A percentile compares a stretch with the other conserved stretches of the same genome.
These are phyloP conservation scores for Fusarium virguliforme DNA, from an alignment of 2,329 filamentous ascomycete genomes.

Conservation along the genomic window DNA sequence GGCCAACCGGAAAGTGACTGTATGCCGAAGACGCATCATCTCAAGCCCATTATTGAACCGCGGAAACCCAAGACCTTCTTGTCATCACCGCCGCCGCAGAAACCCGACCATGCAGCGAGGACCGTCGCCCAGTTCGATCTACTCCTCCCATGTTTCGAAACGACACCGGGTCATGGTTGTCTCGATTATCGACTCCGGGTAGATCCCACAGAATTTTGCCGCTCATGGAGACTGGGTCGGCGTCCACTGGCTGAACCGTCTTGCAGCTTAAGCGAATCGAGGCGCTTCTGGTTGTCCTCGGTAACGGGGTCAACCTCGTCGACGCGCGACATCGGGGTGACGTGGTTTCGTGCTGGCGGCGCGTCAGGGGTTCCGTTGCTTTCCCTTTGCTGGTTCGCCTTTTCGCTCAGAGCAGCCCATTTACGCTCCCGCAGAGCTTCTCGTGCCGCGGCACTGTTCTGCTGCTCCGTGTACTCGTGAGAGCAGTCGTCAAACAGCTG, in stretches of 20 bases:
- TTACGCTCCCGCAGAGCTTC: conserved; percentile 87
- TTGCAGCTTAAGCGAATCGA: conserved; percentile 92
- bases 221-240: conserved; percentile 70
- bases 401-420: conserved; percentile 89
- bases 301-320: conserved; percentile 86
- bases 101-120: conserved; percentile 40
- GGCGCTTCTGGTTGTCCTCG: conserved; percentile 87
- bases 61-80: conserved; percentile 42
- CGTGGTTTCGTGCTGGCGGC: conserved; percentile 57
- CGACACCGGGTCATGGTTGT: conserved; percentile 25
- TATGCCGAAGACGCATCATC: conserved; percentile 42
- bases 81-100: conserved; percentile 36
- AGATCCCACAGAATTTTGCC: conserved; percentile 73
- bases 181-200: conserved; percentile 65
- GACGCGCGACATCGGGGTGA: conserved; percentile 64
- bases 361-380: conserved; percentile 53
- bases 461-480: conserved; percentile 96
- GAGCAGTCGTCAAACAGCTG: conserved; percentile 99
- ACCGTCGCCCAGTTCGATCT: conserved; percentile 26
- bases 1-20: conserved; percentile 36
- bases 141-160: conserved; percentile 26
- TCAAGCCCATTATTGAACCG: conserved; percentile 45
- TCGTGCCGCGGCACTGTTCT: conserved; percentile 90
- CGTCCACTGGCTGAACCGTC: conserved; percentile 75
- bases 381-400: conserved; percentile 79